Evolutionary conservation across 202 grass and related monocot species (phyloP).

Genomic region (Tripidium arundinaceum): DNA sequence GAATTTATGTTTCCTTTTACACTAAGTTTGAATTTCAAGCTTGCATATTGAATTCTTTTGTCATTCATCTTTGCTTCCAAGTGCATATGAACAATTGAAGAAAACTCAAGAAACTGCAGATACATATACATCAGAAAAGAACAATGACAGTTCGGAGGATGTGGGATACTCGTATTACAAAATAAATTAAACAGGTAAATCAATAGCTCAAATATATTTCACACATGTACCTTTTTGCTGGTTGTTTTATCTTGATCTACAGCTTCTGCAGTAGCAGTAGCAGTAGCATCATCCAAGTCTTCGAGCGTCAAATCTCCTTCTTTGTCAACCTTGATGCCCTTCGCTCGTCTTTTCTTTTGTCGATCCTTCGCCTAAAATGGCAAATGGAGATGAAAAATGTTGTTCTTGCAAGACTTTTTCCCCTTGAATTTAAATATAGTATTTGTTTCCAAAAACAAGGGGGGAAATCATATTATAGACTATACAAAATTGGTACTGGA

Average conservation of each 20-base stretch:
- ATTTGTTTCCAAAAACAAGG: background rate
- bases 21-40: conserved; percentile 9
- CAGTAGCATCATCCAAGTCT: conserved; percentile 61
- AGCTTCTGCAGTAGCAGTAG: conserved; percentile 41
- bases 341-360: conserved; percentile 75
- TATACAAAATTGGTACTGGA: background rate
- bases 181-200: conserved; percentile 18
- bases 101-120: background rate
- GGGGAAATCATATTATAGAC: background rate
- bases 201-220: conserved; percentile 4
- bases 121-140: background rate
- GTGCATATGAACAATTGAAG: background rate
- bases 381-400: conserved; percentile 26
- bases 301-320: conserved; percentile 85
- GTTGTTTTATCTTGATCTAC: conserved; percentile 52
- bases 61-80: background rate
- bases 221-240: conserved; percentile 74
- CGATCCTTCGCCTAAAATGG: conserved; percentile 77
- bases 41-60: conserved; percentile 1
- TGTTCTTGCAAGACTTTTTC: background rate
- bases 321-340: conserved; percentile 87
- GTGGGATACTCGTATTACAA: background rate
- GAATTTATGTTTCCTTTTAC: background rate
- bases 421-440: conserved; percentile 25
- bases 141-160: background rate